Evolutionary conservation across 2,329 filamentous ascomycete species (phyloP).

Genomic region (Arthrinium phaeospermum): DNA sequence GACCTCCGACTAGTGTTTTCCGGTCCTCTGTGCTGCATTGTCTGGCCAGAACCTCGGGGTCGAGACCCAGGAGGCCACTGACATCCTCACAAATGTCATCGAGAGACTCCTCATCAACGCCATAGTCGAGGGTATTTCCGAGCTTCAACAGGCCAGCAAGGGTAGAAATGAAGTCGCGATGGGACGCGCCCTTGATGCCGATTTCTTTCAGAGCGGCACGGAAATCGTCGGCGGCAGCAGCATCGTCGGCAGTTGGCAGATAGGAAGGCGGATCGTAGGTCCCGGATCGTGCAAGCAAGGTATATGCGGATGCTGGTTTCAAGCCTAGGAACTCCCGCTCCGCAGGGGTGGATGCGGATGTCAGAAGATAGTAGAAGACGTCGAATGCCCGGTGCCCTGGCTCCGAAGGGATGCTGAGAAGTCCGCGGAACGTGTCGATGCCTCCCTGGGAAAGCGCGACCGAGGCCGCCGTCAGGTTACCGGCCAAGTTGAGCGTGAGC

Average conservation of each 20-base stretch:
- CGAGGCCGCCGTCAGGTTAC: slow-evolving; percentile 76
- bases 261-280: slow-evolving; percentile 89
- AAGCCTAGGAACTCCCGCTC: slow-evolving; percentile 89
- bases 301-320: slow-evolving; percentile 76
- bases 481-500: slow-evolving; percentile 80
- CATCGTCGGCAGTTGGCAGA: slow-evolving; percentile 90
- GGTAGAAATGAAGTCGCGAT: slow-evolving; percentile 83
- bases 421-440: slow-evolving; percentile 80
- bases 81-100: slow-evolving; percentile 92
- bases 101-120: slow-evolving; percentile 81
- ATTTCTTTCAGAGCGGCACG: slow-evolving; percentile 85
- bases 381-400: slow-evolving; percentile 91
- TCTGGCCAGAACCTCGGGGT: slow-evolving; percentile 79
- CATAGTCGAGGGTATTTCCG: slow-evolving; percentile 86
- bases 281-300: slow-evolving; percentile 79
- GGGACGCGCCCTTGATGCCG: slow-evolving; percentile 85
- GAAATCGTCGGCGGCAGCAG: slow-evolving; percentile 92
- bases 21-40: slow-evolving; percentile 87
- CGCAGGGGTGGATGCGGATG: slow-evolving; percentile 84
- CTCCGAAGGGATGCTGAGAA: slow-evolving; percentile 80
- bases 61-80: slow-evolving; percentile 81
- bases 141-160: slow-evolving; percentile 89
- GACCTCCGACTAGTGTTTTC: slow-evolving; percentile 78
- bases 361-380: slow-evolving; percentile 96
- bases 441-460: slow-evolving; percentile 85